A percentile compares a stretch with the other conserved stretches of the same genome.
Evolutionary conservation across 2,329 filamentous ascomycete species (phyloP).

Genomic region (Verticillium zaregamsianum): DNA sequence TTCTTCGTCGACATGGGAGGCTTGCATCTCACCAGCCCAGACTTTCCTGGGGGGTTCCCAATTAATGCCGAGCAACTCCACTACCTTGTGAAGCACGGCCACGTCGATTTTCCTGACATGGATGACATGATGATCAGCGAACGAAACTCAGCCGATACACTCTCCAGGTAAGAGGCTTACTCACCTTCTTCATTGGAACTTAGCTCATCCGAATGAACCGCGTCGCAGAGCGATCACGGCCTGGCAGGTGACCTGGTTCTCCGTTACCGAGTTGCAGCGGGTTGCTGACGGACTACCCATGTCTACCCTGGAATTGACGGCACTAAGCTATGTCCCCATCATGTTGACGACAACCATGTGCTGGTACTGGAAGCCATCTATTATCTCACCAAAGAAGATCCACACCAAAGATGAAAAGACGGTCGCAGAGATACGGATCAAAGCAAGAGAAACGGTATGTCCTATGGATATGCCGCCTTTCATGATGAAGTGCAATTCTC

Average conservation of each 20-base stretch:
- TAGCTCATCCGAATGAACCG: background rate
- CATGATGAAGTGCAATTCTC: background rate
- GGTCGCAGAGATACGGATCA: slow-evolving; percentile 5
- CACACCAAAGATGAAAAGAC: slow-evolving; percentile 9
- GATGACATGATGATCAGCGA: slow-evolving; percentile 19
- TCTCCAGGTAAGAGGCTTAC: slow-evolving; percentile 17
- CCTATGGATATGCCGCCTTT: background rate
- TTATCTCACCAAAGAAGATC: slow-evolving; percentile 6
- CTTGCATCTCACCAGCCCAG: slow-evolving; percentile 24
- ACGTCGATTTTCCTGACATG: slow-evolving; percentile 22
- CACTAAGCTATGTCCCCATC: slow-evolving; percentile 17
- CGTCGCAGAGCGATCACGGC: slow-evolving; percentile 13
- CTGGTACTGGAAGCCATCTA: slow-evolving; percentile 18
- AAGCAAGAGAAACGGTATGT: slow-evolving; percentile 6
- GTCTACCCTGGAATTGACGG: slow-evolving; percentile 21
- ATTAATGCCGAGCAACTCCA: slow-evolving; percentile 29
- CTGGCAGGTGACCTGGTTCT: slow-evolving; percentile 20
- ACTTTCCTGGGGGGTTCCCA: slow-evolving; percentile 24
- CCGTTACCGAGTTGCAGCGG: slow-evolving; percentile 15
- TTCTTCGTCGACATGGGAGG: slow-evolving; percentile 39
- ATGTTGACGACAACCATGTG: slow-evolving; percentile 15
- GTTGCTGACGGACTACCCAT: slow-evolving; percentile 15
- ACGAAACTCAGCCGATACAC: slow-evolving; percentile 23
- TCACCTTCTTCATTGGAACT: background rate
- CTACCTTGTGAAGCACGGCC: slow-evolving; percentile 22